Base-by-base conservation (phyloP, 2,329 filamentous ascomycete genomes). In the Paraphaeosphaeria sporulosa region DNA sequence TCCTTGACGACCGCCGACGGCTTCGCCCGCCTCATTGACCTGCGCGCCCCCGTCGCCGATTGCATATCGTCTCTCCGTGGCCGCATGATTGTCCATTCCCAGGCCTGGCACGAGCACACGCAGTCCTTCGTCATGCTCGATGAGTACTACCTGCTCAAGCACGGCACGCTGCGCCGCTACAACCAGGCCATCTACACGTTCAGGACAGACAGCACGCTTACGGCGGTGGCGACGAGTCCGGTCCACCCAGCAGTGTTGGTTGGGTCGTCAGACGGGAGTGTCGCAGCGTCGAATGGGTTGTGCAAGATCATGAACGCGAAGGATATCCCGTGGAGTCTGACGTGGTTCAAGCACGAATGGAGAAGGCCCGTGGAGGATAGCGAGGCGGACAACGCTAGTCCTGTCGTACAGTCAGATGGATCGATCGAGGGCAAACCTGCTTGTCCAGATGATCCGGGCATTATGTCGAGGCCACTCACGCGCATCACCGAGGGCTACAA, bases 291-390 rank as follows among this genome's bases (percentile, higher is more conserved):
- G 2, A 88, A 87, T 65, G 83, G 85, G 0, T 70, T 87, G 38
- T 78, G 80, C 10, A 81, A 83, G 46, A 71, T 86, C 2, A 63
- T 85, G 19, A 82, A 84, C 57, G 72, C 78, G 15, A 87, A 85
- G 63, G 79, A 80, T 10, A 76, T 79, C 9, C 80, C 83, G 12
- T 86, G 80, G 78, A 80, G 86, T 59, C 84, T 86, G 63, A 81
- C 76, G 7, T 87, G 86, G 83, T 88, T 88, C 64, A 72, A 77
- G 25, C 85, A 88, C 65, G 85, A 87, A 57, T 89, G 85, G 85
- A 69, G 80, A 21, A 60, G 61, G 3, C 61, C n/a, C 60, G 65
- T 0, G 36, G 66, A 2, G 21, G 36, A n/a, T 4, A 13, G 3
- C 21, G 23, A 32, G n/a, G 36, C 23, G 42, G 40, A 63, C 62